Conservation (phyloP, 2,329 filamentous ascomycete genomes). For the Pseudopyrenochaeta lycopersici region DNA sequence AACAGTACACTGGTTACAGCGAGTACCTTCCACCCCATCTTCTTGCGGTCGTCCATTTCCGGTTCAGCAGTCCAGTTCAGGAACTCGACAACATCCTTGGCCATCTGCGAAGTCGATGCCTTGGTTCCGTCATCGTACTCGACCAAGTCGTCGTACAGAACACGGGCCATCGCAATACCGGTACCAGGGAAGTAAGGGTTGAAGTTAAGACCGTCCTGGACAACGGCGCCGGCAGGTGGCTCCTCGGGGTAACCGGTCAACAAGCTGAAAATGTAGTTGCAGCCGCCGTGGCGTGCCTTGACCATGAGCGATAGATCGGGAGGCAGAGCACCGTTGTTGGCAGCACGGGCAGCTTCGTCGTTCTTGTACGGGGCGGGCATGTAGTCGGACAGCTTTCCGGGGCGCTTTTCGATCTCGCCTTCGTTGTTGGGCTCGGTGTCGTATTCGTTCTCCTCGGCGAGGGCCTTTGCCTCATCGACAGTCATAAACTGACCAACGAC, state of each 20-base stretch:
- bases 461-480: constrained; percentile 95
- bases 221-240: constrained; percentile 84
- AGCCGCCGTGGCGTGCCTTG: constrained; percentile 97
- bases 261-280: constrained; percentile 97
- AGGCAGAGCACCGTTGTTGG: constrained; percentile 97
- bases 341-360: constrained; percentile 95
- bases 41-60: constrained; percentile 99
- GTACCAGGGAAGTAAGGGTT: constrained; percentile 99
- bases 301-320: constrained; percentile 97
- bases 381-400: constrained; percentile 98
- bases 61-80: constrained; percentile 99
- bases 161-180: constrained; percentile 98
- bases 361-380: constrained; percentile 96
- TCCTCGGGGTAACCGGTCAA: constrained; percentile 98
- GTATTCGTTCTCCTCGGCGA: constrained; percentile 99
- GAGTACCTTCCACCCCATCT: constrained; percentile 98
- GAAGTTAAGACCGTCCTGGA: constrained; percentile 95
- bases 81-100: constrained; percentile 98
- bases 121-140: constrained; percentile 98
- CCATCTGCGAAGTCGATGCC: constrained; percentile 97
- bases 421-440: constrained; percentile 97
- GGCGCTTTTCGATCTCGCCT: constrained; percentile 97
- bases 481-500: constrained; percentile 93
- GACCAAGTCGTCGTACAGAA: constrained; percentile 95
- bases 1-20: constrained; percentile 80